phyloP scores from a whole-genome alignment of 352 stramenopile genomes.

The Phytopythium mirpurense region DNA sequence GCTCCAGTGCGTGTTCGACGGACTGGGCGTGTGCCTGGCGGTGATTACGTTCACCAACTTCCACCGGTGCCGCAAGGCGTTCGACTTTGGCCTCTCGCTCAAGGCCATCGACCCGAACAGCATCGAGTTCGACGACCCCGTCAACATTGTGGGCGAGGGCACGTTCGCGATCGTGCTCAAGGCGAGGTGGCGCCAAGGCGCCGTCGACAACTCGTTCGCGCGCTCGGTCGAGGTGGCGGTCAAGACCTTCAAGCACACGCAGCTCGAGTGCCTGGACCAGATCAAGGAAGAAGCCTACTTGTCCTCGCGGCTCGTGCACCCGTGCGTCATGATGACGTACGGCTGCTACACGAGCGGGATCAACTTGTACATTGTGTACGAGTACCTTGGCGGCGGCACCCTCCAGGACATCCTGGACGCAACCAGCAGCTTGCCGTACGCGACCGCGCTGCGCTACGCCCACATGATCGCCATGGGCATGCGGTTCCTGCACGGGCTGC shows the following conservation, averaged over 20 bases:
- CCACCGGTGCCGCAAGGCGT: slow-evolving; percentile 59
- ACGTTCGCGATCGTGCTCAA: slow-evolving; percentile 76
- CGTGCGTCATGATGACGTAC: slow-evolving; percentile 83
- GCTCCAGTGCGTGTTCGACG: slow-evolving; percentile 64
- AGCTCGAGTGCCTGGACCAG: slow-evolving; percentile 70
- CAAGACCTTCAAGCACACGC: slow-evolving; percentile 78
- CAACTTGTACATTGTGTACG: slow-evolving; percentile 81
- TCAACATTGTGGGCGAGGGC: slow-evolving; percentile 77
- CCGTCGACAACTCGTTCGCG: slow-evolving; percentile 31
- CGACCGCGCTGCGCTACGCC: slow-evolving; percentile 60
- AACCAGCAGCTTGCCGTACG: slow-evolving; percentile 44
- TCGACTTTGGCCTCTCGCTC: slow-evolving; percentile 73
- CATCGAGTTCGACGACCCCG: slow-evolving; percentile 75
- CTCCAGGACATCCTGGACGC: slow-evolving; percentile 69
- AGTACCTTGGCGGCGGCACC: slow-evolving; percentile 77
- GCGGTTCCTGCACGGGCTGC: slow-evolving; percentile 69
- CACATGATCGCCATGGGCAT: slow-evolving; percentile 81
- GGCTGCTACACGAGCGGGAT: slow-evolving; percentile 75
- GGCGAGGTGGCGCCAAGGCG: slow-evolving; percentile 59
- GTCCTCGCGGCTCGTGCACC: slow-evolving; percentile 70
- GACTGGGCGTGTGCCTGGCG: slow-evolving; percentile 58
- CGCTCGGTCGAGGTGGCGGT: slow-evolving; percentile 66
- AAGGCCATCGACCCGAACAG: slow-evolving; percentile 72
- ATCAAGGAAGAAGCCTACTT: slow-evolving; percentile 82
- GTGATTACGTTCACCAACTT: slow-evolving; percentile 75